phyloP scores from a whole-genome alignment of 2,329 filamentous ascomycete species.

The Colletotrichum sp. region DNA sequence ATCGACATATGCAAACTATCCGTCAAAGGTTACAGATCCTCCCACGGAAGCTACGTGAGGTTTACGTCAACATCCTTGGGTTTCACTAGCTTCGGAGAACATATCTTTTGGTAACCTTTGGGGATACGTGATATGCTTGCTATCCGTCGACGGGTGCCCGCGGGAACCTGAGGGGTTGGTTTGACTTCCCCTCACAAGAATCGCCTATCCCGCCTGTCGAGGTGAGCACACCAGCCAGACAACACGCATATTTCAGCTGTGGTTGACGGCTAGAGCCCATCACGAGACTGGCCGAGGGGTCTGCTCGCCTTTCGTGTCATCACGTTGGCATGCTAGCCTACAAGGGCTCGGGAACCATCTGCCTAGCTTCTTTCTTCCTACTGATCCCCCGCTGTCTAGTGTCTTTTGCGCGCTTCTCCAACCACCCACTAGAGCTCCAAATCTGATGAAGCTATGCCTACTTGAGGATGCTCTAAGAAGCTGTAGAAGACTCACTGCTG shows the following conservation, averaged over 20 bases:
- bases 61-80: slow-evolving; percentile 3
- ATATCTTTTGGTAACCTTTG: neutral
- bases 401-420: neutral
- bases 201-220: neutral
- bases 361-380: neutral
- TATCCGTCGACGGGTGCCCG: neutral
- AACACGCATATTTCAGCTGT: neutral
- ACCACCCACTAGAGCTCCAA: neutral
- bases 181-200: neutral
- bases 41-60: neutral
- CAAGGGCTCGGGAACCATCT: neutral
- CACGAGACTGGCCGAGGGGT: neutral
- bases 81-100: neutral
- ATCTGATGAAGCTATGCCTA: neutral
- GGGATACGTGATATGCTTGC: neutral
- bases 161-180: neutral
- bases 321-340: neutral
- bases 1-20: neutral
- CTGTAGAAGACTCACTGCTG: neutral
- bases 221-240: neutral
- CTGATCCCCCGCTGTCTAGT: neutral
- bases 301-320: neutral
- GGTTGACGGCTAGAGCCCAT: neutral
- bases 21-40: neutral
- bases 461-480: neutral